Evolutionary conservation across 2,329 filamentous ascomycete genomes (phyloP), one percentile per base, ranked within the genome.

Genomic region (Xylariaceae sp.): DNA sequence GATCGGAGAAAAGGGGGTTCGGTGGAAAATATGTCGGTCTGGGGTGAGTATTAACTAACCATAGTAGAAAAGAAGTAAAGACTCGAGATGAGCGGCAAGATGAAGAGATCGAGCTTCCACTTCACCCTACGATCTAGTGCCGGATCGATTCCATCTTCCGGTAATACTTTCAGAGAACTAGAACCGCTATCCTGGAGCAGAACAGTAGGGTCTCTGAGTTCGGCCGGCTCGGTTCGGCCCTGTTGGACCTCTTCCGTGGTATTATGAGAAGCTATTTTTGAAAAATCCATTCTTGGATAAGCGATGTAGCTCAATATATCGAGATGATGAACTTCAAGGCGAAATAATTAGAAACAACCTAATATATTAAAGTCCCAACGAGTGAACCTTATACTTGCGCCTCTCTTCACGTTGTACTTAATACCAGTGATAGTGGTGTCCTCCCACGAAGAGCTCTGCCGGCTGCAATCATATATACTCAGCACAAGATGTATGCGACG

Each of bases 11-110:
- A 50, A 29, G 45, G 44, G 45, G 42, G 21, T 2, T 50, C 32
- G 32, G 23, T 19, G 10, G 6, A 26, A 16, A 43, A 21, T 37
- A 37, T 37, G 3, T 14, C 9, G n/a, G n/a, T n/a, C 18, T 40
- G 18, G 21, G 10, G 40, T 7, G 6, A 37, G 29, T 14, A 12
- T 20, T 2, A 10, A 53, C 60, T 53, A 7, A 66, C 64, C 58
- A 66, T 65, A n/a, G 61, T 56, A 21, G 61, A 60, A 37, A 67
- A 61, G 40, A 67, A 65, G 50, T 65, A 65, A 16, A 67, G 57
- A 9, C 56, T 60, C 14, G 63, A 48, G 44, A 67, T 55, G 32
- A 67, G 44, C 18, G 65, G 65, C 21, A 67, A 50, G 40, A 67
- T 65, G 44, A 62, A 63, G 14, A 67, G 48, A 44, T 67, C 65